A percentile compares a stretch with the other conserved stretches of the same genome.
phyloP scores from a whole-genome alignment of 495 filamentous ascomycete genomes.

The Parathielavia appendiculata region DNA sequence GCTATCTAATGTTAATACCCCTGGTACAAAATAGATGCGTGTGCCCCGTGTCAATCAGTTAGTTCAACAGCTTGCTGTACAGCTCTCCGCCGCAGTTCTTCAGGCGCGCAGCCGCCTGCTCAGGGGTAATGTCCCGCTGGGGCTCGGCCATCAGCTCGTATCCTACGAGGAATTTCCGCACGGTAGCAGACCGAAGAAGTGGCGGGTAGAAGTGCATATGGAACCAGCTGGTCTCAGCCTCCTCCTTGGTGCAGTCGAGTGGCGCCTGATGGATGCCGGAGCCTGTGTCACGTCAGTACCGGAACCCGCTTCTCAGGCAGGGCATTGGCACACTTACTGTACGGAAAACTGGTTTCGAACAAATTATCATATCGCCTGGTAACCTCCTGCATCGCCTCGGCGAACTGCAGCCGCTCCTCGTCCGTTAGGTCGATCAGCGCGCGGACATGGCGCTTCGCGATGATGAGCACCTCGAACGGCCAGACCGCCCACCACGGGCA shows the following conservation, averaged over 20 bases:
- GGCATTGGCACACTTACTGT: conserved; percentile 52
- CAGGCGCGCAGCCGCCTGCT: conserved; percentile 81
- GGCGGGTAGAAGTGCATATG: conserved; percentile 98
- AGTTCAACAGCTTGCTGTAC: conserved; percentile 66
- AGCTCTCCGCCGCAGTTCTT: conserved; percentile 71
- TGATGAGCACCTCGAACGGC: conserved; percentile 94
- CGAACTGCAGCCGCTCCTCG: conserved; percentile 62
- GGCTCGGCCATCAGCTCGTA: conserved; percentile 96
- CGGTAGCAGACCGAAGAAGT: conserved; percentile 83
- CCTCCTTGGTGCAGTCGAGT: conserved; percentile 74
- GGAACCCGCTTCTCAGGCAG: no score
- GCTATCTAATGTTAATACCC: conserved; percentile 16
- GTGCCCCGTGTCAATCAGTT: conserved; percentile 22
- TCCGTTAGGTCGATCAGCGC: conserved; percentile 73
- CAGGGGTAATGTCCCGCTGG: conserved; percentile 94
- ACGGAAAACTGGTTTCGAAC: conserved; percentile 94
- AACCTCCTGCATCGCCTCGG: conserved; percentile 78
- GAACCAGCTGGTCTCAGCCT: conserved; percentile 80
- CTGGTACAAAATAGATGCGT: background rate
- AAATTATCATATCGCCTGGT: conserved; percentile 92
- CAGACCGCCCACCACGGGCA: conserved; percentile 97
- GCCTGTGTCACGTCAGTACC: conserved; percentile 30
- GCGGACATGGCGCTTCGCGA: conserved; percentile 73
- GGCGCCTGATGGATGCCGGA: conserved; percentile 93
- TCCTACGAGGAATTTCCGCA: conserved; percentile 92